Evolutionary conservation across 2,329 filamentous ascomycete genomes (phyloP).

Genomic region (Aspergillus versicolor): DNA sequence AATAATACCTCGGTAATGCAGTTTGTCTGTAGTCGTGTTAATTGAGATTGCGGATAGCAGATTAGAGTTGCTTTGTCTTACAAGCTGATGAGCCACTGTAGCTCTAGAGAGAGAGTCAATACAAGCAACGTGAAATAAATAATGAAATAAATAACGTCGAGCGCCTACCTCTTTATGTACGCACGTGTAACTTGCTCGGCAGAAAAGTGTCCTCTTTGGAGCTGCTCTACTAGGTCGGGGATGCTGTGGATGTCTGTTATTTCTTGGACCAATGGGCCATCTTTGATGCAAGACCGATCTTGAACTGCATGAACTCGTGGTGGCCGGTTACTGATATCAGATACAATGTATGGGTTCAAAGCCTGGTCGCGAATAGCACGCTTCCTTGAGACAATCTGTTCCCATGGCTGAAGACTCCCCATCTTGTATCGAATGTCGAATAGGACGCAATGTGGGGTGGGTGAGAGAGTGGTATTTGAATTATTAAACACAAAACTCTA

Average conservation of each 20-base stretch:
- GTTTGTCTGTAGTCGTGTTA: conserved; percentile 30
- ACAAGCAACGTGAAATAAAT: not conserved
- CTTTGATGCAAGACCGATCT: conserved; percentile 23
- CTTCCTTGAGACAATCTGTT: conserved; percentile 31
- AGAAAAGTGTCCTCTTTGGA: conserved; percentile 25
- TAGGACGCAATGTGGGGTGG: not conserved
- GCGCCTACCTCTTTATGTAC: conserved; percentile 35
- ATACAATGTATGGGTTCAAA: conserved; percentile 28
- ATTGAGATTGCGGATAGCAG: not conserved
- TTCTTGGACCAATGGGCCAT: conserved; percentile 22
- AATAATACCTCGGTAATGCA: conserved; percentile 39
- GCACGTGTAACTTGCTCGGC: conserved; percentile 29
- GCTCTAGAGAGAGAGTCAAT: conserved; percentile 17
- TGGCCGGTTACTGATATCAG: conserved; percentile 25
- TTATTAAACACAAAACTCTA: no score
- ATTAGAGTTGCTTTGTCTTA: conserved; percentile 3
- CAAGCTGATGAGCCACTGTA: conserved; percentile 31
- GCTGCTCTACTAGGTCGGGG: conserved; percentile 16
- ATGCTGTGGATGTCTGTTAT: conserved; percentile 36
- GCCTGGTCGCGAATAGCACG: conserved; percentile 24
- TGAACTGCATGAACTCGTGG: conserved; percentile 24
- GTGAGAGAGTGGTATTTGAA: not conserved
- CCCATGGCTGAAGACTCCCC: conserved; percentile 26
- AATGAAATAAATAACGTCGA: no score
- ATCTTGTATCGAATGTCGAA: conserved; percentile 16